phyloP scores from a whole-genome alignment of 345 rosid genomes.

The Geranium brycei region DNA sequence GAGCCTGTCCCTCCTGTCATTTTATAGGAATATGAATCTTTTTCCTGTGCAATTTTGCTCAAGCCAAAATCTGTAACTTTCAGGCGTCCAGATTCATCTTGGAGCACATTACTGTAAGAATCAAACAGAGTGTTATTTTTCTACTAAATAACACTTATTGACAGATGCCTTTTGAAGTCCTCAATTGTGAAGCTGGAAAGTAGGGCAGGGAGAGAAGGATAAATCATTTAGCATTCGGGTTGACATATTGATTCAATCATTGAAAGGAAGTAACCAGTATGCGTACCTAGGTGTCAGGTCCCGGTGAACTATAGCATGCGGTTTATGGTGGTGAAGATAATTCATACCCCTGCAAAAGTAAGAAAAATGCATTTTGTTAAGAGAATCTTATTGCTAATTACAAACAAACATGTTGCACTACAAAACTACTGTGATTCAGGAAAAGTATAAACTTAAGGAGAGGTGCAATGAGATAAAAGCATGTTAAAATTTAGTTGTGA shows the following conservation, averaged over 20 bases:
- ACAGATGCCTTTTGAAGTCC: too few species aligned
- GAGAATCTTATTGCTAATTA: background rate
- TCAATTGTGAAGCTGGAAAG: too few species aligned
- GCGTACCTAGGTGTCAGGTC: slow-evolving; percentile 54
- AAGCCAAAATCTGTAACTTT: slow-evolving; percentile 64
- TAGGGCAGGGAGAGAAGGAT: too few species aligned
- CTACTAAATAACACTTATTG: too few species aligned
- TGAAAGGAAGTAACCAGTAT: background rate
- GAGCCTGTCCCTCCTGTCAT: slow-evolving; percentile 60
- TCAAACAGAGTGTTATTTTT: background rate
- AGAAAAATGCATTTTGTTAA: background rate
- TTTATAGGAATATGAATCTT: slow-evolving; percentile 40
- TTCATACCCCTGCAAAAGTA: slow-evolving; percentile 47
- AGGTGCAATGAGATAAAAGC: too few species aligned
- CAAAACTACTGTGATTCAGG: too few species aligned
- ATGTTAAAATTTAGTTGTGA: too few species aligned
- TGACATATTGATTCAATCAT: background rate
- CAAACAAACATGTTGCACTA: too few species aligned
- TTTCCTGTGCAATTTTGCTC: slow-evolving; percentile 48
- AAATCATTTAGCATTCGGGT: too few species aligned
- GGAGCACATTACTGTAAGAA: slow-evolving; percentile 36
- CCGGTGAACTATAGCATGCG: slow-evolving; percentile 44
- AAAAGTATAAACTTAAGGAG: too few species aligned
- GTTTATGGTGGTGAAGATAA: slow-evolving; percentile 57
- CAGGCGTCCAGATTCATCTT: slow-evolving; percentile 48